Base-by-base conservation (phyloP, 1,284 basidiomycete genomes). In the Cryptococcus sp. region DNA sequence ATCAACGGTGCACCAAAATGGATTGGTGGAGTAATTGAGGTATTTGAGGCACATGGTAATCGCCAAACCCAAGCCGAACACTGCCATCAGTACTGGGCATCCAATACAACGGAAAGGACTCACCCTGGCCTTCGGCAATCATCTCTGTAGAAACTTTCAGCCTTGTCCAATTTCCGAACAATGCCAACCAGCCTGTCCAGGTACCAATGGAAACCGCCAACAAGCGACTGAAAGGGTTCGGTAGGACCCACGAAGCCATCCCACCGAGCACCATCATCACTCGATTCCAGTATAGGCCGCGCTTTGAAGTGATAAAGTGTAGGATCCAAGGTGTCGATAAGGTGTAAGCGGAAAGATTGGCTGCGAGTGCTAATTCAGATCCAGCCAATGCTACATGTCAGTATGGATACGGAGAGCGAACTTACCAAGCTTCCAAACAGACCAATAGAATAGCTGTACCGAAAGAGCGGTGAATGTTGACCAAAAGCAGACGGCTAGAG, bases 371-470 rank as follows among this genome's bases (percentile, higher is more conserved):
- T 4, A 86, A 76, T 67, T 91, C 88, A 28, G 85, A 82, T 2
- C 88, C 87, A n/a, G 86, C 68, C 1, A 76, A 60, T 7, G 73
- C 69, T 71, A 44, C 3, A 23, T 11, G 13, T 53, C 28, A 54
- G 55, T 23, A 1, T 52, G 7, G 46, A 50, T 45, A n/a, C 23
- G 21, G 36, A 11, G 41, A 4, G 28, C 11, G 11, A 11, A 57
- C 67, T 55, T 78, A 45, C 84, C 87, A 18, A 93, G 83, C 64
- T 88, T 81, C 90, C 89, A 93, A 7, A 93, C 85, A 22, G 87
- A 90, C 77, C 89, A 92, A 75, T 92, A 96, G 77, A 94, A 96
- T 5, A 96, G 80, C 36, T 86, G 86, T 0, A 88, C 85, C 9
- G 86, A 83, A 19, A 96, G 81, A 1, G 84, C 83, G 1, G 91